Evolutionary conservation across 179 eudicot species (phyloP).

Genomic region (Heliamphora pulchella): DNA sequence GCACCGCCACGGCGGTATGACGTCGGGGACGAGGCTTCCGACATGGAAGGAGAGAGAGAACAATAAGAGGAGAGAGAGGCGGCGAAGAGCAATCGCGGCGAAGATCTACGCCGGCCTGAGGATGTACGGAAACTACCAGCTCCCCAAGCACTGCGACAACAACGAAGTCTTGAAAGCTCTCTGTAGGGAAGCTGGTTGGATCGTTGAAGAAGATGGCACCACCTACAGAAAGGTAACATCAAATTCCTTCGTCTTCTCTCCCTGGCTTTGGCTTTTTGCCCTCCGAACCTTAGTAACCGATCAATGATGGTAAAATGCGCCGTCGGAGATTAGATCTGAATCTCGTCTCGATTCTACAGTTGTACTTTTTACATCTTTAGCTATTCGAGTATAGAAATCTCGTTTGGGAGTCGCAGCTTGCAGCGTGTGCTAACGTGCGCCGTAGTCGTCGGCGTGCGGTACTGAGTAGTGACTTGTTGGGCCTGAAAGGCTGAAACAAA

Average conservation of each 20-base stretch:
- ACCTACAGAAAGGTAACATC: conserved; percentile 58
- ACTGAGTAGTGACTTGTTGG: not conserved
- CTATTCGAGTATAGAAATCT: not conserved
- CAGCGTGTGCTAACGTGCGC: conserved; percentile 16
- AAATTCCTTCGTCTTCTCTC: not conserved
- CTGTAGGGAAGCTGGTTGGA: conserved; percentile 77
- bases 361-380: not conserved
- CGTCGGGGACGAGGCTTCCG: conserved; percentile 60
- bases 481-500: not conserved
- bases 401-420: no score
- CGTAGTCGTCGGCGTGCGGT: conserved; percentile 17
- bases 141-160: conserved; percentile 75
- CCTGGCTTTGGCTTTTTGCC: not conserved
- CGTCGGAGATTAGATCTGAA: conserved; percentile 4
- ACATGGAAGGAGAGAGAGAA: conserved; percentile 82
- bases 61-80: conserved; percentile 70
- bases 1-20: conserved; percentile 29
- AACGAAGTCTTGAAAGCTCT: conserved; percentile 74
- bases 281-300: not conserved
- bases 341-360: not conserved
- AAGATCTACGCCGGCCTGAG: conserved; percentile 63
- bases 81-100: conserved; percentile 70
- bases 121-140: conserved; percentile 63
- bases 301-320: conserved; percentile 17
- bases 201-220: conserved; percentile 73